Conservation (phyloP, 768 basidiomycete species). For the Floccularia luteovirens region DNA sequence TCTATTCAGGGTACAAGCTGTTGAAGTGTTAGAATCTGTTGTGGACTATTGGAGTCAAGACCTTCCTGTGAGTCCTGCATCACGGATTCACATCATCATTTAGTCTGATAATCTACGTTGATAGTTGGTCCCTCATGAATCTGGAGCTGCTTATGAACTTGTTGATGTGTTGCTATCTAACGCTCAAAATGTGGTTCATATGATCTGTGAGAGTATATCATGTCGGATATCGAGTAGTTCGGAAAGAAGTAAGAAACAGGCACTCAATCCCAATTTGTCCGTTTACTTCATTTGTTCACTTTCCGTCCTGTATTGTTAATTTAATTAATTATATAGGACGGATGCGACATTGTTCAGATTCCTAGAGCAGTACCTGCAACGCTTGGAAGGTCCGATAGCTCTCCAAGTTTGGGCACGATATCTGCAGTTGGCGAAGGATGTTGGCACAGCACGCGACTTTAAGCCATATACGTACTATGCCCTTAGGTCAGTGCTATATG, state of each 20-base stretch:
- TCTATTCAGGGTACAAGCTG: conserved; percentile 72
- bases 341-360: conserved; percentile 76
- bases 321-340: conserved; percentile 32
- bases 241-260: conserved; percentile 55
- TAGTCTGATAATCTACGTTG: background rate
- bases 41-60: conserved; percentile 77
- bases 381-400: conserved; percentile 85
- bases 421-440: conserved; percentile 71
- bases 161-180: conserved; percentile 78
- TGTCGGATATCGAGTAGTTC: conserved; percentile 45
- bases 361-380: conserved; percentile 76
- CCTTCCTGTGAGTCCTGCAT: conserved; percentile 37
- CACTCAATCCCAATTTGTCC: conserved; percentile 62
- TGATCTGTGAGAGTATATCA: conserved; percentile 80
- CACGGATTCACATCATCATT: too few species aligned
- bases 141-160: conserved; percentile 66
- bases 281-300: conserved; percentile 14
- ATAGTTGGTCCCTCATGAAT: conserved; percentile 28
- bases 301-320: conserved; percentile 3
- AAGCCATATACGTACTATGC: conserved; percentile 65
- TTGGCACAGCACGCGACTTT: conserved; percentile 58
- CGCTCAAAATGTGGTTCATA: conserved; percentile 81
- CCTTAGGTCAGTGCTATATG: conserved; percentile 45
- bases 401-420: conserved; percentile 88
- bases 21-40: conserved; percentile 78